Conservation (phyloP, 2,329 filamentous ascomycete genomes). For the Fusarium temperatum region DNA sequence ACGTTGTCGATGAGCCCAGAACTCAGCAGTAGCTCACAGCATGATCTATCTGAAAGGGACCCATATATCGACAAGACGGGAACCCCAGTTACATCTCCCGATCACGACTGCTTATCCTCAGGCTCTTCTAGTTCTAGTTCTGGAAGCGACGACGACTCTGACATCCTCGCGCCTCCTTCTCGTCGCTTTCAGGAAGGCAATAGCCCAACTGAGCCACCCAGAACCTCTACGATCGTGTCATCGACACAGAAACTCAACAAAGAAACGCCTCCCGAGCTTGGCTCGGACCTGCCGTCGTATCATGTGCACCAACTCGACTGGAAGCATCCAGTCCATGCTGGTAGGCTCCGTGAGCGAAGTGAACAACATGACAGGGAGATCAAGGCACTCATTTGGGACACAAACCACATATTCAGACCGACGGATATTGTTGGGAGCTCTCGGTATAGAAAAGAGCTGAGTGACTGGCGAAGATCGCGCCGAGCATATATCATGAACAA, state of each 20-base stretch:
- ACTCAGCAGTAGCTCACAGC: background rate
- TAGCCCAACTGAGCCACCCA: background rate
- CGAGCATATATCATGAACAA: background rate
- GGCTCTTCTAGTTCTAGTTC: background rate
- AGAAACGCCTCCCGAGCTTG: background rate
- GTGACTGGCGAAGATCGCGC: background rate
- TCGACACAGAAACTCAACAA: background rate
- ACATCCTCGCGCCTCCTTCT: background rate
- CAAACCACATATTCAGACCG: background rate
- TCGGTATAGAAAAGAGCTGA: background rate
- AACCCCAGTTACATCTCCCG: background rate
- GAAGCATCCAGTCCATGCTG: background rate
- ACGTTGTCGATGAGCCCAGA: background rate
- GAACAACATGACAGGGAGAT: conserved; percentile 1
- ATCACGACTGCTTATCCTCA: background rate
- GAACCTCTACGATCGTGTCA: no score
- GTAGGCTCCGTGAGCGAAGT: background rate
- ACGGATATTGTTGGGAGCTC: background rate
- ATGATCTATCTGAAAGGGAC: background rate
- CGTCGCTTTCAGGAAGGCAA: background rate
- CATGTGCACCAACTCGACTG: conserved; percentile 9
- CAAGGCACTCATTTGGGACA: conserved; percentile 8
- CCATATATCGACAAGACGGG: background rate
- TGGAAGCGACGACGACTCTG: background rate
- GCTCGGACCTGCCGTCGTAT: background rate